phyloP scores from a whole-genome alignment of 2,329 filamentous ascomycete species.

The Phyllosticta citribraziliensis region DNA sequence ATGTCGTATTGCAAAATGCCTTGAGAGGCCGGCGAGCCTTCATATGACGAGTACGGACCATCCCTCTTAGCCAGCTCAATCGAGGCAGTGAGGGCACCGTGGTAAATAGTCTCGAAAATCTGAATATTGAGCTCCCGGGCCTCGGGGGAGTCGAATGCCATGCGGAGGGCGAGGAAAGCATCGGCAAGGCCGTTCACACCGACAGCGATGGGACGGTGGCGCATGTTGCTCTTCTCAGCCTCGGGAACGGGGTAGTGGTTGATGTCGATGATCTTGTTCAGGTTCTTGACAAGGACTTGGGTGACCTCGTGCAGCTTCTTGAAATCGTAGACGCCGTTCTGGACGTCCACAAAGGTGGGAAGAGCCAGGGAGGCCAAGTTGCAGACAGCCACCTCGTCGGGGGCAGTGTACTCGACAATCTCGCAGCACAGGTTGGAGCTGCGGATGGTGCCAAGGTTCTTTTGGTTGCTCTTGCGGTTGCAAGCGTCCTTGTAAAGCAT shows the following conservation, averaged over 20 bases:
- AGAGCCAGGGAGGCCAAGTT: conserved; percentile 93
- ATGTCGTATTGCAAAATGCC: conserved; percentile 97
- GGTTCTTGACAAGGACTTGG: conserved; percentile 83
- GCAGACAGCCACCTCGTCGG: conserved; percentile 97
- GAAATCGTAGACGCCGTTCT: conserved; percentile 82
- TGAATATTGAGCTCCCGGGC: conserved; percentile 91
- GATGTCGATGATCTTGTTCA: conserved; percentile 97
- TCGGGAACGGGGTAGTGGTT: conserved; percentile 98
- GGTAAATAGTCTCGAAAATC: conserved; percentile 99
- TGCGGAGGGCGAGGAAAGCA: conserved; percentile 89
- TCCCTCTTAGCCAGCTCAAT: conserved; percentile 74
- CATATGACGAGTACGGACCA: conserved; percentile 80
- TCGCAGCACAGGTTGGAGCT: conserved; percentile 99
- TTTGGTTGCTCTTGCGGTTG: conserved; percentile 99
- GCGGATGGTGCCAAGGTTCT: conserved; percentile 96
- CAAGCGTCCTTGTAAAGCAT: conserved; percentile 99
- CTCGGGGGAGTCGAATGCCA: conserved; percentile 95
- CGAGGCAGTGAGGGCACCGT: conserved; percentile 84
- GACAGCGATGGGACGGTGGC: conserved; percentile 89
- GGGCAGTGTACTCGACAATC: conserved; percentile 93
- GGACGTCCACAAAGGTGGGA: conserved; percentile 82
- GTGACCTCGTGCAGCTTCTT: conserved; percentile 91
- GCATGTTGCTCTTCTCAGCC: conserved; percentile 92
- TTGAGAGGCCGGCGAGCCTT: conserved; percentile 88
- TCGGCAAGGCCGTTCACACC: conserved; percentile 97